Percentiles rank a stretch among this genome's conserved stretches.
phyloP scores from a whole-genome alignment of 768 basidiomycete species.

The Serpula lacrymans region DNA sequence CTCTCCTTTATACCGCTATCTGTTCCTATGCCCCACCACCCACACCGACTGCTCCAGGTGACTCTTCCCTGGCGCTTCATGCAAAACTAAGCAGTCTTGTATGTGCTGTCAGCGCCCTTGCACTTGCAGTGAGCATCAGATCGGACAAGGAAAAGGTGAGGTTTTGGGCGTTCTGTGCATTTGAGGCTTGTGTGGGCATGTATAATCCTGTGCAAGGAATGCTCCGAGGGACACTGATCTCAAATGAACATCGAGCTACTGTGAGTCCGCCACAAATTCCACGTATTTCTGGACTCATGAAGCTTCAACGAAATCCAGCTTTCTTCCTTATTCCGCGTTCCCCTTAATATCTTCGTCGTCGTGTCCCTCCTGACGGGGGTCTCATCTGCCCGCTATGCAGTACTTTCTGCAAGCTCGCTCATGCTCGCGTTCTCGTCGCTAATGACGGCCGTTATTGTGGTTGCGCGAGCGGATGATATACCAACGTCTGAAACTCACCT shows the following conservation, averaged over 20 bases:
- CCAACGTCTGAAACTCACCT: slow-evolving; percentile 14
- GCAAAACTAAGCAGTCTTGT: slow-evolving; percentile 65
- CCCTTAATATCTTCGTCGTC: slow-evolving; percentile 72
- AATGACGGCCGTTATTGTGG: slow-evolving; percentile 50
- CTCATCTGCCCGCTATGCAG: slow-evolving; percentile 57
- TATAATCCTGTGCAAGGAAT: slow-evolving; percentile 80
- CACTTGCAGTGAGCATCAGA: slow-evolving; percentile 49
- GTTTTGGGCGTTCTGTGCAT: slow-evolving; percentile 73
- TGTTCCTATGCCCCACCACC: slow-evolving; percentile 28
- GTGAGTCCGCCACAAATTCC: slow-evolving; percentile 34
- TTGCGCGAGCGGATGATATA: slow-evolving; percentile 29
- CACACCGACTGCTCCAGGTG: slow-evolving; percentile 16
- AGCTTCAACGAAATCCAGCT: slow-evolving; percentile 35
- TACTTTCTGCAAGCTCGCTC: slow-evolving; percentile 55
- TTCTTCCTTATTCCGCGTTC: slow-evolving; percentile 70
- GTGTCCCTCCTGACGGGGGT: slow-evolving; percentile 66
- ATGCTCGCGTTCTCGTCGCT: slow-evolving; percentile 58
- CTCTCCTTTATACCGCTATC: slow-evolving; percentile 61
- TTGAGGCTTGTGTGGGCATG: slow-evolving; percentile 76
- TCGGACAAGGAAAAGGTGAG: slow-evolving; percentile 44
- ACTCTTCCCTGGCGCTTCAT: slow-evolving; percentile 52
- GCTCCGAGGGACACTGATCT: slow-evolving; percentile 60
- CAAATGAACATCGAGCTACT: slow-evolving; percentile 73
- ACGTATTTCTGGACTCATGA: slow-evolving; percentile 1
- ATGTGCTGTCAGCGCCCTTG: slow-evolving; percentile 54